These are phyloP conservation scores for Ophiostoma pallidulum DNA, from an alignment of 2,329 filamentous ascomycete genomes.

Conservation along the genomic window DNA sequence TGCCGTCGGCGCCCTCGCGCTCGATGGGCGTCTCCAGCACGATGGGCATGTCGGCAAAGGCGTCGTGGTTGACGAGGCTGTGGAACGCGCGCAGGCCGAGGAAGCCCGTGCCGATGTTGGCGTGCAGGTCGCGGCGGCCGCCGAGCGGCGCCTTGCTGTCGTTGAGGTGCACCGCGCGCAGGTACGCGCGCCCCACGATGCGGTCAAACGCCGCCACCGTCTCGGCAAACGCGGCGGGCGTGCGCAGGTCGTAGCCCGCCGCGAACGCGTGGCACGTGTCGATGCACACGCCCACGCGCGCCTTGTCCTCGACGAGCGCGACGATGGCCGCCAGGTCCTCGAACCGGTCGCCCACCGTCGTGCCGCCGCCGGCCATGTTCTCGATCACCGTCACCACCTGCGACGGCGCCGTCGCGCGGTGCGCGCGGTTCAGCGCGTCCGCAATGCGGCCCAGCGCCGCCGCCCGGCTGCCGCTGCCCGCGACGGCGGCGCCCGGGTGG, in stretches of 20 bases:
- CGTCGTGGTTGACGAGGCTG: conserved; percentile 73
- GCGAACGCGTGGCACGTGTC: conserved; percentile 97
- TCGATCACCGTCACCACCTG: conserved; percentile 78
- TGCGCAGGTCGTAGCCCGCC: conserved; percentile 80
- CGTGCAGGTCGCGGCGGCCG: conserved; percentile 80
- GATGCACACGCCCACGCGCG: conserved; percentile 82
- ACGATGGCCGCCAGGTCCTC: conserved; percentile 84
- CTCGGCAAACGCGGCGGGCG: conserved; percentile 59
- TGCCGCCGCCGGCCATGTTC: conserved; percentile 89
- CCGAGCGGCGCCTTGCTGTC: conserved; percentile 85
- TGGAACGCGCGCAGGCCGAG: conserved; percentile 86
- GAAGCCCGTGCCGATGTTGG: conserved; percentile 93
- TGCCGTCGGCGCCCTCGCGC: conserved; percentile 53
- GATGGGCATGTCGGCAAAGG: conserved; percentile 74
- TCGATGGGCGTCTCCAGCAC: conserved; percentile 95
- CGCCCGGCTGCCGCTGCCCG: conserved; percentile 52
- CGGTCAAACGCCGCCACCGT: conserved; percentile 71
- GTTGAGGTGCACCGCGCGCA: conserved; percentile 84
- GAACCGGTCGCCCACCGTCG: conserved; percentile 76
- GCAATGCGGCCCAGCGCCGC: conserved; percentile 74
- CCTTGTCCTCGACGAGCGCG: conserved; percentile 65
- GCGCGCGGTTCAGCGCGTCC: conserved; percentile 69
- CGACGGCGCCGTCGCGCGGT: conserved; percentile 54
- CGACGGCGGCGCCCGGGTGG: conserved; percentile 73
- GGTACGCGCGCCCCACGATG: conserved; percentile 66